These are phyloP conservation scores for Suhomyces bolitotheri DNA, from an alignment of 1,139 yeast species.

Conservation along the genomic window DNA sequence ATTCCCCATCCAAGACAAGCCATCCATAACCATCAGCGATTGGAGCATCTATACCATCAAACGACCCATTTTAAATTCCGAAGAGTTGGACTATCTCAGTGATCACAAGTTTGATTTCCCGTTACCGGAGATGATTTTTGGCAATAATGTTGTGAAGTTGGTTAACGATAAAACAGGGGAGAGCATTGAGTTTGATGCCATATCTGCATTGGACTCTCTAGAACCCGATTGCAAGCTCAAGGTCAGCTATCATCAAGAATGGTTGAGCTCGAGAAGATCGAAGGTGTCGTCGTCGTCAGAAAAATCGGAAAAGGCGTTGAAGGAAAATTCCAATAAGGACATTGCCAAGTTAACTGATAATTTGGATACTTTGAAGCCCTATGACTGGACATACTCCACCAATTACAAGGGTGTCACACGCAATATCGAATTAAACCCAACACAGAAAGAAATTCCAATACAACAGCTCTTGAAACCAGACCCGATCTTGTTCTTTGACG, in stretches of 20 bases:
- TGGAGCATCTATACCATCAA: conserved; percentile 79
- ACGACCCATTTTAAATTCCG: conserved; percentile 73
- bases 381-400: conserved; percentile 95
- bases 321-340: conserved; percentile 31
- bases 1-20: conserved; percentile 60
- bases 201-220: conserved; percentile 76
- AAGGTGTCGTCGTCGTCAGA: conserved; percentile 26
- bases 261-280: conserved; percentile 68
- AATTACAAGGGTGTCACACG: conserved; percentile 62
- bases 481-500: conserved; percentile 87
- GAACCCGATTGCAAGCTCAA: conserved; percentile 41
- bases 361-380: conserved; percentile 59
- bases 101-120: conserved; percentile 69
- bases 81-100: conserved; percentile 71
- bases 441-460: conserved; percentile 57
- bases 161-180: conserved; percentile 43
- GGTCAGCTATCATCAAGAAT: conserved; percentile 86
- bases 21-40: conserved; percentile 63
- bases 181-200: conserved; percentile 65
- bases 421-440: conserved; percentile 23
- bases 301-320: conserved; percentile 30
- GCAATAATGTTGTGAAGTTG: conserved; percentile 71
- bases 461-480: conserved; percentile 71
- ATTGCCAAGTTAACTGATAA: conserved; percentile 41
- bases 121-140: conserved; percentile 96